These are phyloP conservation scores for Capsicum pubescens DNA, from an alignment of 257 asterid species.

Conservation along the genomic window DNA sequence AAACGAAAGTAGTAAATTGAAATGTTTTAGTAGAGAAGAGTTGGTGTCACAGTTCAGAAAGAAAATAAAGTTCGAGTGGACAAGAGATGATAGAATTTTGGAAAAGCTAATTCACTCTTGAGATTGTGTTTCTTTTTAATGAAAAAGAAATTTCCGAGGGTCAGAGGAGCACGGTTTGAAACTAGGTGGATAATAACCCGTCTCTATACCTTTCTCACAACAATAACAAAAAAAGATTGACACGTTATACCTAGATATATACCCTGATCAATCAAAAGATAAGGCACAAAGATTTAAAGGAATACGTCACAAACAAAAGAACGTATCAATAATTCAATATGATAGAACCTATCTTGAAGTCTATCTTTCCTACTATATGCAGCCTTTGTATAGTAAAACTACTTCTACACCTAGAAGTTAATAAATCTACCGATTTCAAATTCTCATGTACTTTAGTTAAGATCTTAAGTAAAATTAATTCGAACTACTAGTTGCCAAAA, in stretches of 20 bases:
- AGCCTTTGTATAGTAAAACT: neutral
- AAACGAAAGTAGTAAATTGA: neutral
- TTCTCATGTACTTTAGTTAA: neutral
- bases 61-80: neutral
- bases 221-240: neutral
- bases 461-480: too few species aligned
- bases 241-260: neutral
- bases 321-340: neutral
- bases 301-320: neutral
- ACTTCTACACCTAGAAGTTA: neutral
- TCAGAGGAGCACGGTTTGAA: neutral
- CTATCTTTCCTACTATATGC: conserved; percentile 6
- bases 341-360: neutral
- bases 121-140: neutral
- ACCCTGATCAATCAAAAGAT: neutral
- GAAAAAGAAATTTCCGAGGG: neutral
- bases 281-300: neutral
- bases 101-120: too few species aligned
- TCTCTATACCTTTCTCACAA: neutral
- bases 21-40: neutral
- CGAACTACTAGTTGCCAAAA: too few species aligned
- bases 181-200: neutral
- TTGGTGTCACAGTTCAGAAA: neutral
- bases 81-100: neutral
- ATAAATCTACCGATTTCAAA: neutral